Base-by-base conservation (phyloP, 768 basidiomycete species). In the Cyclocybe aegerita region DNA sequence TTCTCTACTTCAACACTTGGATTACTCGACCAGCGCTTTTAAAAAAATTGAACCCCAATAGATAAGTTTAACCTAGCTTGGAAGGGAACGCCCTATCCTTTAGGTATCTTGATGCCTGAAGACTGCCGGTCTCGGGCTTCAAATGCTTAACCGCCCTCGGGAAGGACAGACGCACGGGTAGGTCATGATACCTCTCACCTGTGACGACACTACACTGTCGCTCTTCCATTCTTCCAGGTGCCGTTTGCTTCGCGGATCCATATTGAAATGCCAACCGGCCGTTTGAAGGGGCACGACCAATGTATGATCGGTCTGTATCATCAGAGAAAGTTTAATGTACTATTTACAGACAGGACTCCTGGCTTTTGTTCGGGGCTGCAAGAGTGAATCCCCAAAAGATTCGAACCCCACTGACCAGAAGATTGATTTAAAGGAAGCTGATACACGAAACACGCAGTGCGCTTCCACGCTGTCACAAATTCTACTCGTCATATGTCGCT, bases 391-490 rank as follows among this genome's bases (percentile, higher is more conserved):
- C 46, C 40, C 51, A 32, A 38, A 52, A 34, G 46, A 23, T 23
- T 43, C 36, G 23, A 16, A 11, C 32, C 38, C 43, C 16, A 23
- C 23, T n/a, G 37, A 41, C 41, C 35, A 43, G 35, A 32, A 32
- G 38, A 33, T 50, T 42, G 46, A 41, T 49, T 46, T 38, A 44
- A 49, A 17, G 51, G 41, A 41, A 14, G 36, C 10, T 55, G 46
- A 47, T 48, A 51, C 41, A 49, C 54, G 54, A 55, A 39, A 35
- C 34, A 7, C 43, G 39, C 44, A 16, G 14, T 43, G 23, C 42
- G 37, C 41, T 55, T 55, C 49, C 54, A 55, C 54, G 54, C 54
- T 55, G 54, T 55, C 43, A 44, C n/a, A 44, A 32, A 38, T 39
- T 34, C 9, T 32, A 44, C 49, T 39, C 14, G 50, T 50, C 39